Percentiles rank a stretch among this genome's conserved stretches.
Evolutionary conservation across 1,139 yeast genomes (phyloP).

Genomic region (Taiozyma sp.): DNA sequence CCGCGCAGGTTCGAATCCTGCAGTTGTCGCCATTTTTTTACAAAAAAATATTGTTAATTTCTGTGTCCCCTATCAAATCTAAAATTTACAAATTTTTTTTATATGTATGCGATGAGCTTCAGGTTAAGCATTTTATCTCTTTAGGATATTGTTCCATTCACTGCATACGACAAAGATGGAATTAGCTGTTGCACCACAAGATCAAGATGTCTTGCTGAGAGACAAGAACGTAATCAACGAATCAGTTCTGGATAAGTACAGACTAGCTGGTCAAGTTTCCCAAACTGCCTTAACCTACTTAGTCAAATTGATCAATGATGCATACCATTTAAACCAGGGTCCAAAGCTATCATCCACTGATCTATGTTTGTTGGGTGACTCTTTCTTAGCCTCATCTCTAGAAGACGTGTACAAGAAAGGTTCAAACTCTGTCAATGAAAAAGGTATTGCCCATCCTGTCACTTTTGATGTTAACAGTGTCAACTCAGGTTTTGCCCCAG

Average conservation of each 20-base stretch:
- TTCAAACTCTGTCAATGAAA: conserved; percentile 52
- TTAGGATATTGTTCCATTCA: not conserved
- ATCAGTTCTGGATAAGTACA: conserved; percentile 67
- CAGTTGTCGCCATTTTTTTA: conserved; percentile 34
- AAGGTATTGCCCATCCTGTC: conserved; percentile 91
- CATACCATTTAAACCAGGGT: conserved; percentile 51
- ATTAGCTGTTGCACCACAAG: conserved; percentile 62
- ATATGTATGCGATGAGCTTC: conserved; percentile 9
- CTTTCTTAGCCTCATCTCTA: conserved; percentile 55
- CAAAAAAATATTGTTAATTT: too few relatives aligned
- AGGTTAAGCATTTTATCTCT: not conserved
- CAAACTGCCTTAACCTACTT: conserved; percentile 76
- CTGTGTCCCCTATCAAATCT: conserved; percentile 4
- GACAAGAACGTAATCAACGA: conserved; percentile 66
- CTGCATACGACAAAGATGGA: conserved; percentile 36
- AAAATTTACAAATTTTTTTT: conserved; percentile 6
- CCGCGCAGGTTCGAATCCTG: conserved; percentile 46
- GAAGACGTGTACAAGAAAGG: conserved; percentile 44
- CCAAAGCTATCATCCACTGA: conserved; percentile 51
- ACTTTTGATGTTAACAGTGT: conserved; percentile 80
- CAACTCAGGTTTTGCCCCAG: conserved; percentile 80
- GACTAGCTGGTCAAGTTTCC: conserved; percentile 87
- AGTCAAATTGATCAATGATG: conserved; percentile 59
- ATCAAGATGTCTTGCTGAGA: conserved; percentile 66
- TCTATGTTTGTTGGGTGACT: conserved; percentile 76